Conservation (phyloP, 768 basidiomycete genomes). For the Phylloporus scabripes region DNA sequence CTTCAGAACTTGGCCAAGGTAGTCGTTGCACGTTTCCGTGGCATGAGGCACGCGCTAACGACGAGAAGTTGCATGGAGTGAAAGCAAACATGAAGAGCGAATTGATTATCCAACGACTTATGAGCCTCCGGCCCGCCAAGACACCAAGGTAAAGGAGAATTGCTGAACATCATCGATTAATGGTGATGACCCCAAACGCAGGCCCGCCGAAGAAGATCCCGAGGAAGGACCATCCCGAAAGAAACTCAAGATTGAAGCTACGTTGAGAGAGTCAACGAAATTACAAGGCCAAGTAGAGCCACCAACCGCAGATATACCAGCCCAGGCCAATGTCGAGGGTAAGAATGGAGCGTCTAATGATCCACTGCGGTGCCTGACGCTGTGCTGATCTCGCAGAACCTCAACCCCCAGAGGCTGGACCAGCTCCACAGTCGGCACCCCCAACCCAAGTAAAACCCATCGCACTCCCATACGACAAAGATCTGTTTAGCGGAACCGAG, state of each 20-base stretch:
- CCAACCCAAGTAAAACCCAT: not conserved
- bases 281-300: not conserved
- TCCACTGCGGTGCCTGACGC: not conserved
- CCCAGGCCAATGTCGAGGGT: not conserved
- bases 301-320: not conserved
- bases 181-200: not conserved
- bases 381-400: not conserved
- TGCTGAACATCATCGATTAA: not conserved
- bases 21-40: not conserved
- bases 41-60: not conserved
- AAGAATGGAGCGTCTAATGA: not conserved
- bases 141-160: slow-evolving; percentile 8
- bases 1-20: slow-evolving; percentile 28
- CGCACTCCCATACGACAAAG: not conserved
- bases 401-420: not conserved
- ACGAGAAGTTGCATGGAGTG: slow-evolving; percentile 13
- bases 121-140: slow-evolving; percentile 9
- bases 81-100: slow-evolving; percentile 26
- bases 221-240: slow-evolving; percentile 15
- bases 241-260: slow-evolving; percentile 4
- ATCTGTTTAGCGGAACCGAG: slow-evolving; percentile 18
- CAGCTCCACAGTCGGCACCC: not conserved
- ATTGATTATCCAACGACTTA: slow-evolving; percentile 19
- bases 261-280: not conserved
- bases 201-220: slow-evolving; percentile 6